Conservation (phyloP, 2,329 filamentous ascomycete species). For the Botrytis paeoniae region DNA sequence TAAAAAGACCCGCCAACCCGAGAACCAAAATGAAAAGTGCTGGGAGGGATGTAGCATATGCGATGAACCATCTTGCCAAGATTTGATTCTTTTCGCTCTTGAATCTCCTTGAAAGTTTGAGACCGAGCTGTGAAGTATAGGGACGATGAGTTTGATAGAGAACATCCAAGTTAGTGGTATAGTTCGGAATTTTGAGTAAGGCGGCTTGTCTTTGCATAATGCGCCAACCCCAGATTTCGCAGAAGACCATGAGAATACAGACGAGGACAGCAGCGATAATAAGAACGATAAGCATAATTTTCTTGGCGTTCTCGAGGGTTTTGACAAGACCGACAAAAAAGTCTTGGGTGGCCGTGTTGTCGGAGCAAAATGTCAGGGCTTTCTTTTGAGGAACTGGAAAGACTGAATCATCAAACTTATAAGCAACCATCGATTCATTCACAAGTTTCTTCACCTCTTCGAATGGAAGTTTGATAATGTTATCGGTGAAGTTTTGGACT, state of each 20-base stretch:
- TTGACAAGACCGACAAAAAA: constrained; percentile 76
- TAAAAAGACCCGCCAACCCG: constrained; percentile 63
- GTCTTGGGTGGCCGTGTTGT: constrained; percentile 74
- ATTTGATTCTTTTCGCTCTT: constrained; percentile 61
- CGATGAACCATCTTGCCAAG: constrained; percentile 60
- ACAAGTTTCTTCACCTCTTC: constrained; percentile 72
- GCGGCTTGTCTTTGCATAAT: constrained; percentile 67
- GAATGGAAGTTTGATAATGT: constrained; percentile 75
- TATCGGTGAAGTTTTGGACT: constrained; percentile 77
- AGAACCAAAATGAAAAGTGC: constrained; percentile 68
- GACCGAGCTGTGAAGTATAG: constrained; percentile 67
- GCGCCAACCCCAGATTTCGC: constrained; percentile 76
- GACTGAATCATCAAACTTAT: constrained; percentile 71
- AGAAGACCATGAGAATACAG: constrained; percentile 75
- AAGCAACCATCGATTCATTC: constrained; percentile 67
- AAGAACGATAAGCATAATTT: constrained; percentile 74
- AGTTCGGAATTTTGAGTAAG: constrained; percentile 61
- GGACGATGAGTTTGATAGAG: constrained; percentile 85
- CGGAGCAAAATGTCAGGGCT: constrained; percentile 80
- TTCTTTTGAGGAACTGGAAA: constrained; percentile 86
- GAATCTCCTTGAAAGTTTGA: constrained; percentile 66
- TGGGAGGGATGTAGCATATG: constrained; percentile 64
- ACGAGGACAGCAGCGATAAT: constrained; percentile 67
- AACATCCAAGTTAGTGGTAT: constrained; percentile 75
- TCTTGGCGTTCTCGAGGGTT: constrained; percentile 65